Conservation (phyloP, 257 asterid species). For the Nicotiana sylvestris region DNA sequence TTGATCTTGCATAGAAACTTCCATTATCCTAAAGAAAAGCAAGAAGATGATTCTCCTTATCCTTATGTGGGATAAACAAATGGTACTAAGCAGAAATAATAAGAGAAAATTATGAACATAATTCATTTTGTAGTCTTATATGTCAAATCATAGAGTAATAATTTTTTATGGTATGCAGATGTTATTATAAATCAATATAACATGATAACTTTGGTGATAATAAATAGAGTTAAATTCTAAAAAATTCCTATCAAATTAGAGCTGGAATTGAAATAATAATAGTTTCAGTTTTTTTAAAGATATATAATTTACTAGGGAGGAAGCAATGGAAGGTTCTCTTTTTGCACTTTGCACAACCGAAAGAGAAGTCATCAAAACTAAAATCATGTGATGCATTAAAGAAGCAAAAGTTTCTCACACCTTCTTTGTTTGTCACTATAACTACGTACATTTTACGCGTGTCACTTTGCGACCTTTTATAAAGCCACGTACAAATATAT, state of each 20-base stretch:
- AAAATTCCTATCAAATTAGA: neutral
- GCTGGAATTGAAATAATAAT: neutral
- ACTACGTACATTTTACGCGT: neutral
- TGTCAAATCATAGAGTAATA: no score
- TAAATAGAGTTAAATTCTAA: neutral
- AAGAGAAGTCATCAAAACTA: neutral
- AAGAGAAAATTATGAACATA: no score
- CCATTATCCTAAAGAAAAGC: neutral
- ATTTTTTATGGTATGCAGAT: no score
- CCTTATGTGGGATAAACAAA: neutral
- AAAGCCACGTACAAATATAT: neutral
- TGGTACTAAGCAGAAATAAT: no score
- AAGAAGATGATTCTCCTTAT: neutral
- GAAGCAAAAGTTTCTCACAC: constrained; percentile 3
- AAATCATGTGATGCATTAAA: constrained; percentile 10
- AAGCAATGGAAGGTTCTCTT: neutral
- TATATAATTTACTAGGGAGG: no score
- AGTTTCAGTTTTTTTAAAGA: neutral
- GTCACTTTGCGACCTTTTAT: neutral
- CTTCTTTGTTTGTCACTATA: neutral
- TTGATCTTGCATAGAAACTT: neutral
- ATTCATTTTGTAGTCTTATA: no score
- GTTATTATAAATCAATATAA: no score
- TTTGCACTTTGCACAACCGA: neutral
- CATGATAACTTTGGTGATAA: no score